phyloP scores from a whole-genome alignment of 192 early-diverging fungal species.

The Backusella tuberculispora region DNA sequence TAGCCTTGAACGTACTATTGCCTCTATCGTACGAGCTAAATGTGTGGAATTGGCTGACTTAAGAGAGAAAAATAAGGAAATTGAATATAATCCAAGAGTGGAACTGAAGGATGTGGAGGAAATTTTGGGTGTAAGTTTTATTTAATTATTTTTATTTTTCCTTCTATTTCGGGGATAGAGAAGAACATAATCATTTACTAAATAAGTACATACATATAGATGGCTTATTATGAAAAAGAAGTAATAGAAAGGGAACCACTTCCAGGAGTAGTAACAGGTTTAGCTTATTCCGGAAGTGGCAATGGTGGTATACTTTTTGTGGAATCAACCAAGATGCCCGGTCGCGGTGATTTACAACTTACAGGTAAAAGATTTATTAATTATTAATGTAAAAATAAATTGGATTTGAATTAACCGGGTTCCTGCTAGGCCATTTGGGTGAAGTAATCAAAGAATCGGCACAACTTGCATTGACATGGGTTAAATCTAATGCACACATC shows the following conservation, averaged over 20 bases:
- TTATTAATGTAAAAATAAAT: too few species aligned
- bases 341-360: conserved; percentile 66
- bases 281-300: conserved; percentile 80
- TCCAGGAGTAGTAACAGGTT: conserved; percentile 80
- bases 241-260: conserved; percentile 50
- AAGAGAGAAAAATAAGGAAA: conserved; percentile 44
- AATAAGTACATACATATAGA: conserved; percentile 12
- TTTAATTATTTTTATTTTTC: not conserved
- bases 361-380: conserved; percentile 49
- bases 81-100: conserved; percentile 53
- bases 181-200: too few species aligned
- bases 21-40: conserved; percentile 66
- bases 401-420: not conserved
- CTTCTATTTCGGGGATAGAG: too few species aligned
- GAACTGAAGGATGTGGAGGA: conserved; percentile 55
- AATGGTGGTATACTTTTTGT: conserved; percentile 78
- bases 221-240: conserved; percentile 68
- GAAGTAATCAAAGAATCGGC: conserved; percentile 89
- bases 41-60: conserved; percentile 71
- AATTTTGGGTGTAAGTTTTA: conserved; percentile 64
- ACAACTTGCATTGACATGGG: conserved; percentile 74
- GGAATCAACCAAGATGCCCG: conserved; percentile 78
- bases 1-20: conserved; percentile 74
- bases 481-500: conserved; percentile 64
- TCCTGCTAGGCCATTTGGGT: conserved; percentile 64